phyloP scores from a whole-genome alignment of 306 rosid genomes.

The Cotoneaster glaucophyllus region DNA sequence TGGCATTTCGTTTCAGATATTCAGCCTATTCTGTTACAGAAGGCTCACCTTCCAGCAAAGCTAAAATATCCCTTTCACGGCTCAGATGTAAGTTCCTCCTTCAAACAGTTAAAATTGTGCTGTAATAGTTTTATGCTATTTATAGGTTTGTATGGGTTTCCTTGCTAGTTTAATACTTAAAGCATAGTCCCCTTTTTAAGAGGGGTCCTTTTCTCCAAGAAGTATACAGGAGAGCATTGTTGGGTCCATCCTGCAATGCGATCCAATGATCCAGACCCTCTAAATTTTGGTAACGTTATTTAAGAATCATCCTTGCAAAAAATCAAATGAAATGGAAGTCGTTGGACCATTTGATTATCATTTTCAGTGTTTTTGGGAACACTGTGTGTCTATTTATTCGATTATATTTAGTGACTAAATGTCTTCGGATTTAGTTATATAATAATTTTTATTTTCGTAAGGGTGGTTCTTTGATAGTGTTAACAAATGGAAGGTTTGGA shows the following conservation, averaged over 20 bases:
- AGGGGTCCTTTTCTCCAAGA: background rate
- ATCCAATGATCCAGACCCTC: background rate
- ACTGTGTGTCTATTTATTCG: background rate
- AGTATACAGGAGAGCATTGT: background rate
- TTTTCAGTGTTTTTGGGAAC: background rate
- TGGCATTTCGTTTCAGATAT: conserved; percentile 34
- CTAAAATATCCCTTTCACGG: conserved; percentile 27
- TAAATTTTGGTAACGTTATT: background rate
- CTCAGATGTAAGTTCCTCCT: conserved; percentile 44
- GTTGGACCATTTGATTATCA: background rate
- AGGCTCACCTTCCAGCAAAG: conserved; percentile 42
- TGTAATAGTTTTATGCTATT: background rate
- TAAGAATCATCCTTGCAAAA: background rate
- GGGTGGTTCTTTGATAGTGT: background rate
- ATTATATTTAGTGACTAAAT: background rate
- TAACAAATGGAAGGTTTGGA: background rate
- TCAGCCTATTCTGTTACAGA: conserved; percentile 50
- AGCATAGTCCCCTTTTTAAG: background rate
- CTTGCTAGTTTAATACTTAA: conserved; percentile 1
- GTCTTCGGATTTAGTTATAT: background rate
- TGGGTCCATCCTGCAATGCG: background rate
- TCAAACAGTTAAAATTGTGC: background rate
- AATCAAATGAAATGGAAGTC: background rate
- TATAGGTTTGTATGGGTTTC: conserved; percentile 7
- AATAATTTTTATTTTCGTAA: background rate